A percentile compares a stretch with the other conserved stretches of the same genome.
phyloP scores from a whole-genome alignment of 202 grass and related monocot genomes.

The Carex arenaria region DNA sequence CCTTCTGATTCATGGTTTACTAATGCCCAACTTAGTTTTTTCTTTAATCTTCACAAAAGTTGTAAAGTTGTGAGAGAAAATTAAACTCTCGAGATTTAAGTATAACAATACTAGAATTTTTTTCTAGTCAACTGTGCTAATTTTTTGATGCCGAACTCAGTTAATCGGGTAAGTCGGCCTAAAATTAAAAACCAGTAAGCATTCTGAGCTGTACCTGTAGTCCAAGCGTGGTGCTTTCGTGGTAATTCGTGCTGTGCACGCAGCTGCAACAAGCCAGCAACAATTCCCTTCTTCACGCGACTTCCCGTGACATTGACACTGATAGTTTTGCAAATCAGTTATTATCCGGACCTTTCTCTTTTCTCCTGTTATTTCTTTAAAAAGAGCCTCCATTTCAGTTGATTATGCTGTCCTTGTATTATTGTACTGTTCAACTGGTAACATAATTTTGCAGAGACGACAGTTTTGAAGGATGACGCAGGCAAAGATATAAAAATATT shows the following conservation, averaged over 20 bases:
- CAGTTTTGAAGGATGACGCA: neutral
- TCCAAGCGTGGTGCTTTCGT: neutral
- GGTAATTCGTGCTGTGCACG: slow-evolving; percentile 10
- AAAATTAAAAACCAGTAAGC: neutral
- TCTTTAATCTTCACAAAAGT: too few relatives aligned
- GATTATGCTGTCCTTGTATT: neutral
- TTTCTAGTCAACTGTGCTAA: too few relatives aligned
- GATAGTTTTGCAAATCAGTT: neutral
- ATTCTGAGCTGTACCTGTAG: neutral
- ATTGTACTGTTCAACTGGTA: neutral
- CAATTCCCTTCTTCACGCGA: neutral
- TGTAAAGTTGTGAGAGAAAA: too few relatives aligned
- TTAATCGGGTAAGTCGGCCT: neutral
- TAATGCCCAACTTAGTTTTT: too few relatives aligned
- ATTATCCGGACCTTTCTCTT: neutral
- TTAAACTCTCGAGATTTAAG: too few relatives aligned
- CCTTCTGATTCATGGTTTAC: too few relatives aligned
- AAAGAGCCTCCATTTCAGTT: neutral
- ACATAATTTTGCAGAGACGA: neutral
- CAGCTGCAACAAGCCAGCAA: neutral
- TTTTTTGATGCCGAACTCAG: too few relatives aligned
- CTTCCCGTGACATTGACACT: neutral
- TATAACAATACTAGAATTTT: too few relatives aligned
- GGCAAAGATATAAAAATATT: neutral
- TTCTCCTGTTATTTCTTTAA: neutral